These are phyloP conservation scores for Sergeia podlipaevii DNA, from an alignment of 208 protist species.

Conservation along the genomic window DNA sequence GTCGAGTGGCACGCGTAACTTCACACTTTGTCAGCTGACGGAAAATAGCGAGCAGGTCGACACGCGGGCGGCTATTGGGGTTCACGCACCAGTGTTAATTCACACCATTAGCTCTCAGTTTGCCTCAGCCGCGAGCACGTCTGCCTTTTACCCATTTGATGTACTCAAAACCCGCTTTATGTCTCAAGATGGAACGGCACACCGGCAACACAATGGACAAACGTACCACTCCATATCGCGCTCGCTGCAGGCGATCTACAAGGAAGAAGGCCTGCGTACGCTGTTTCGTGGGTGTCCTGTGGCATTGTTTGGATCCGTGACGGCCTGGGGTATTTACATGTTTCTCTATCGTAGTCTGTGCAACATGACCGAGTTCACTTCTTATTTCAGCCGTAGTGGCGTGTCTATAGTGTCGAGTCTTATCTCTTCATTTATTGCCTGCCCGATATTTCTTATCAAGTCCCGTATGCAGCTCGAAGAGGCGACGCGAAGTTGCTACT, in stretches of 20 bases:
- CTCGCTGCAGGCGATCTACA: constrained; percentile 26
- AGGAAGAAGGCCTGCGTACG: constrained; percentile 38
- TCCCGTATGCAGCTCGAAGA: constrained; percentile 85
- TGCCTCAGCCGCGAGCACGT: constrained; percentile 64
- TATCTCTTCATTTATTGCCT: constrained; percentile 33
- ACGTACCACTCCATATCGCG: constrained; percentile 36
- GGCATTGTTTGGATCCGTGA: constrained; percentile 33
- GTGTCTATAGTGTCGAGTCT: constrained; percentile 45
- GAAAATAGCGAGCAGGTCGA: neutral
- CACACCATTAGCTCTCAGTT: constrained; percentile 71
- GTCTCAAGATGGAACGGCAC: constrained; percentile 54
- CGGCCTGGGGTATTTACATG: constrained; percentile 74
- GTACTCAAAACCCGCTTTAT: constrained; percentile 85
- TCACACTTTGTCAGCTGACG: too few relatives aligned
- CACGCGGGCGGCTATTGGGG: constrained; percentile 32
- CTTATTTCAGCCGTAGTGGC: constrained; percentile 27
- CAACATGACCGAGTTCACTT: constrained; percentile 44
- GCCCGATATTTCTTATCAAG: constrained; percentile 75
- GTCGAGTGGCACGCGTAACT: neutral
- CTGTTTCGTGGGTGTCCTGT: constrained; percentile 52
- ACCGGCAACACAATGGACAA: constrained; percentile 52
- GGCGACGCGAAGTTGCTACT: constrained; percentile 21
- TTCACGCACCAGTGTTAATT: constrained; percentile 25
- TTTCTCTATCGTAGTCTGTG: constrained; percentile 53
- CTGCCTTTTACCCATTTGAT: constrained; percentile 89